Evolutionary conservation across 257 asterid genomes (phyloP), one percentile per base, ranked within the genome.

Genomic region (Oldenlandia corymbosa): DNA sequence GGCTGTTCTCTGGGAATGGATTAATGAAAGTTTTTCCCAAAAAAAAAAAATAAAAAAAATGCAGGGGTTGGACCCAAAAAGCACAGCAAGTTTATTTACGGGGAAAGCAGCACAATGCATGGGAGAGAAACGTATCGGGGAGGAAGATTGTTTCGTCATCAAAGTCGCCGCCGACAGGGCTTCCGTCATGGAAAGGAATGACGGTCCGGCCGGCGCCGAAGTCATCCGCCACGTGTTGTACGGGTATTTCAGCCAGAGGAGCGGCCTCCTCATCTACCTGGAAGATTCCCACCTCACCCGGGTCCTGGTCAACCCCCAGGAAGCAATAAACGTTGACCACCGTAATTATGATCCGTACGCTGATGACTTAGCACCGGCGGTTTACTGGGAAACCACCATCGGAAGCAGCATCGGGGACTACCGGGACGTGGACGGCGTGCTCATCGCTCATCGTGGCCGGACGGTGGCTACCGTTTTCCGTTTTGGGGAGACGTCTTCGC

Each of bases 381-480:
- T 84, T 10, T 91, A 84, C 76, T 88, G 96, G 97, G 97, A 90
- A 73, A 90, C 97, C 10, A 87, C 95, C 11, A 87, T 90, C 56
- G 97, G 92, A 4, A 84, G 90, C 71, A 77, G 80, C 71, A 77
- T 85, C 37, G 86, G 81, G 0, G 95, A 87, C 16, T 90, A 90
- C 68, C 66, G 80, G 46, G 87, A 86, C 16, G 84, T 87, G 0
- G 95, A 90, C 54, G 95, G 97, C 7, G 80, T 83, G 13, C 36
- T 87, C 62, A 79, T 82, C 37, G 84, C 92, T 17, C 95, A 87
- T 77, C 83, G 69, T 4, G 91, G 95, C 21, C 64, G 95, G 58
- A 84, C 95, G 10, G 83, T 87, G 1, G 95, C 95, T 58, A 87
- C 95, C 6, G 90, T 87, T 1, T 87, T 87, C 71, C 84, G 89